Evolutionary conservation across 2,329 filamentous ascomycete genomes (phyloP).

Genomic region (Monosporascus ibericus): DNA sequence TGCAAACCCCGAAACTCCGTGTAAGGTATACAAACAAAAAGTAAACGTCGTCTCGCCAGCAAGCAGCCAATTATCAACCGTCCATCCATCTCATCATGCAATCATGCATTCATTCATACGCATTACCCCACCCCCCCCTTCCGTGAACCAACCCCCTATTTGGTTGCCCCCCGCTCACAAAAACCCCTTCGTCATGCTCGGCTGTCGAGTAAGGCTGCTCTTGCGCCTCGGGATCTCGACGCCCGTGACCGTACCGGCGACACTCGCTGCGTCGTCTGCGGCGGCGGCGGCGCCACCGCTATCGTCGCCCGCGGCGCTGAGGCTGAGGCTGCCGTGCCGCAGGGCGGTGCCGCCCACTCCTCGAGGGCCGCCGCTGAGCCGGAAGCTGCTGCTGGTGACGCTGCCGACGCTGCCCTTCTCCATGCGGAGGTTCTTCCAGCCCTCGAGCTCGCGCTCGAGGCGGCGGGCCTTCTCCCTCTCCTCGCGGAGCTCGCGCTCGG

Average conservation of each 20-base stretch:
- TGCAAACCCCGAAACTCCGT: too few species aligned
- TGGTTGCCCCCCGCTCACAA: slow-evolving; percentile 36
- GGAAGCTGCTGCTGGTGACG: slow-evolving; percentile 17
- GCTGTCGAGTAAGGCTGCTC: slow-evolving; percentile 55
- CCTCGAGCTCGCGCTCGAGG: slow-evolving; percentile 83
- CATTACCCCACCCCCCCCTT: not conserved
- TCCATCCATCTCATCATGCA: too few species aligned
- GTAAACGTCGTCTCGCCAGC: too few species aligned
- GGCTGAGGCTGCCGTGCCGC: slow-evolving; percentile 43
- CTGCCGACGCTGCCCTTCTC: slow-evolving; percentile 44
- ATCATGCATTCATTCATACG: not conserved
- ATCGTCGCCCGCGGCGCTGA: not conserved
- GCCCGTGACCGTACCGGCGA: slow-evolving; percentile 28
- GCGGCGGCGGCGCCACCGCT: slow-evolving; percentile 28
- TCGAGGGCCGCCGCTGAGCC: slow-evolving; percentile 8
- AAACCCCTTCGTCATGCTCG: slow-evolving; percentile 75
- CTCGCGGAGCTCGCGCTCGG: slow-evolving; percentile 84
- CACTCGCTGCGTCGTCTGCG: slow-evolving; percentile 29
- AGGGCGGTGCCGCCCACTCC: slow-evolving; percentile 30
- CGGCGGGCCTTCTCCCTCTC: slow-evolving; percentile 75
- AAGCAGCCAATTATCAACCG: too few species aligned
- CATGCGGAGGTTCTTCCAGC: slow-evolving; percentile 69
- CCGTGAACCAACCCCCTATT: not conserved
- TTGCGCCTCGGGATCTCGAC: slow-evolving; percentile 59
- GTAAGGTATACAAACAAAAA: too few species aligned